Percentiles rank a stretch among this genome's conserved stretches.
These are phyloP conservation scores for Leptographium wingfieldii DNA, from an alignment of 2,329 filamentous ascomycete species.

Conservation along the genomic window DNA sequence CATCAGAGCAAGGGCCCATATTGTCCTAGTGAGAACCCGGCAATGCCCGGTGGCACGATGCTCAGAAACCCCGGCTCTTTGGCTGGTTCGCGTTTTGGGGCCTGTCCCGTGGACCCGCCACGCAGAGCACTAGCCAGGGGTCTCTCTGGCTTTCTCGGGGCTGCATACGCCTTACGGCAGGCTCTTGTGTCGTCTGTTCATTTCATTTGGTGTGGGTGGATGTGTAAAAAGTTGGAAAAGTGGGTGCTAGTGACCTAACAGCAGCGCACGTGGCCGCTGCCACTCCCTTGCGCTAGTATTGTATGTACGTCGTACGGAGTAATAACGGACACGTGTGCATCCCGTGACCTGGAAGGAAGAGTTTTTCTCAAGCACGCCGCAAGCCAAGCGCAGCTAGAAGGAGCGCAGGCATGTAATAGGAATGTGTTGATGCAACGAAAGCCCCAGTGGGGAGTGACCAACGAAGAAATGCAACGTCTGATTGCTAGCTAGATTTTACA, in stretches of 20 bases:
- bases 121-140: background rate
- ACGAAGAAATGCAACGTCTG: no score
- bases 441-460: no score
- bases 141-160: background rate
- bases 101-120: background rate
- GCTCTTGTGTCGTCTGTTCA: background rate
- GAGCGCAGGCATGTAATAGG: no score
- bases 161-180: background rate
- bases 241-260: background rate
- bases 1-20: background rate
- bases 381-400: no score
- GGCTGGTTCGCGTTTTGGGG: background rate
- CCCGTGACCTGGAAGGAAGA: no score
- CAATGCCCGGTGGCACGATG: slow-evolving; percentile 6
- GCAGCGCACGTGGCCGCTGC: background rate
- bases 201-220: background rate
- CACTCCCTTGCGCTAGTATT: no score
- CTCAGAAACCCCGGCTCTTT: slow-evolving; percentile 1
- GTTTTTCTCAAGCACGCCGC: no score
- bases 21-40: background rate
- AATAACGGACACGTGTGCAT: no score
- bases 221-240: background rate
- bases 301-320: no score
- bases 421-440: no score
- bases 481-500: no score